These are phyloP conservation scores for Saccharomycopsis sp. DNA, from an alignment of 805 yeast species.

Conservation along the genomic window DNA sequence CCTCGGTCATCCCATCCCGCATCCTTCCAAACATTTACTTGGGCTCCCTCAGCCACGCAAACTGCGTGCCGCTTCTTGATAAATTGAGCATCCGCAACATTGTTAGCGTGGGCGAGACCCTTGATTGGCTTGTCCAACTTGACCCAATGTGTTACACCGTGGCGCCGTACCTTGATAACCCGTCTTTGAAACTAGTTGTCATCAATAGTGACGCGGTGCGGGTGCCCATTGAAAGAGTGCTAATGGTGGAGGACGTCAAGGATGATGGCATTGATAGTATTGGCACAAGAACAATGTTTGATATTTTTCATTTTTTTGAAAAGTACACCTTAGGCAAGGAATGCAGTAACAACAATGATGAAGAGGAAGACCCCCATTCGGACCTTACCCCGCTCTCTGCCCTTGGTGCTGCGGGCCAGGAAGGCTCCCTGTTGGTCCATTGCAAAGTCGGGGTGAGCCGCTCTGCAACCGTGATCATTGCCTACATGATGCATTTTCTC, in stretches of 20 bases:
- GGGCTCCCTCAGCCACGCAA: constrained; percentile 80
- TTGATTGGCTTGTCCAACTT: constrained; percentile 48
- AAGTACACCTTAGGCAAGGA: constrained; percentile 35
- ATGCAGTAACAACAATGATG: constrained; percentile 20
- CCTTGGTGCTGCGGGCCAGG: too few species aligned
- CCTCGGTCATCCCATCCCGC: constrained; percentile 54
- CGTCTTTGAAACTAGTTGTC: not conserved
- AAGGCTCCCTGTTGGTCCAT: constrained; percentile 53
- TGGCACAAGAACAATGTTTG: constrained; percentile 31
- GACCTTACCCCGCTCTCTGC: too few species aligned
- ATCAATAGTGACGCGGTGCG: not conserved
- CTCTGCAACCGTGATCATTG: constrained; percentile 91
- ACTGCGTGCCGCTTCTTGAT: constrained; percentile 50
- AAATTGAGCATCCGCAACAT: constrained; percentile 63
- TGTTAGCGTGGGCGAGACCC: constrained; percentile 77
- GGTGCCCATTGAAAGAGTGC: constrained; percentile 4
- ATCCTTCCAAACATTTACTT: constrained; percentile 76
- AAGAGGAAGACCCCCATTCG: constrained; percentile 1
- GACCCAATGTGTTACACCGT: not conserved
- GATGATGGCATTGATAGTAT: constrained; percentile 89
- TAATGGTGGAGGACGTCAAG: constrained; percentile 65
- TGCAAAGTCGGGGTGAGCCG: constrained; percentile 95
- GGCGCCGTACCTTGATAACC: not conserved
- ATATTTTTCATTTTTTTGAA: constrained; percentile 61
- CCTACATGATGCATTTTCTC: constrained; percentile 81